Base-by-base conservation (phyloP, 192 early-diverging fungal species). In the Ambispora gerdemannii region DNA sequence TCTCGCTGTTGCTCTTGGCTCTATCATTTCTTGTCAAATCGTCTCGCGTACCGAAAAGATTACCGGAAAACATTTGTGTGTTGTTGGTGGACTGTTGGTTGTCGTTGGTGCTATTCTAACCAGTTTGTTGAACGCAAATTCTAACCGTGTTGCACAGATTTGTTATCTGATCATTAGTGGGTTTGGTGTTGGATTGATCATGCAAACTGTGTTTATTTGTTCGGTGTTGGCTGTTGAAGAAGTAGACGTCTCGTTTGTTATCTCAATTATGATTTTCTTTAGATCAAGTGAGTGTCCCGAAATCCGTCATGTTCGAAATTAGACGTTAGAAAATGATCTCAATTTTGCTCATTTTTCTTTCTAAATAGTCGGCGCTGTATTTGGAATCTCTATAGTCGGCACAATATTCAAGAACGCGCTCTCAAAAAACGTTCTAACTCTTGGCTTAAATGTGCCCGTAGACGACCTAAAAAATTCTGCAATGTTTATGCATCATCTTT, bases 131-230 rank as follows among this genome's bases (percentile, higher is more conserved):
- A 55, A 76, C 35, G 80, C 75, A 20, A 68, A 75, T 17, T 74
- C 83, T 10, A 77, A 50, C 25, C 71, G 67, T 1, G 87, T 80
- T 20, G 67, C 81, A 74, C 76, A 82, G 38, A 83, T 88, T 68
- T 81, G 87, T 13, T 90, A 80, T 63, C 68, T 93, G 60, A 67
- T 94, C 11, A 71, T 93, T 53, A 31, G 83, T 34, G 94, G 93
- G 2, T 30, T 88, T 24, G 96, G 96, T 8, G 60, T 89, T 25
- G 94, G 96, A 34, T 63, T 78, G 25, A 83, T 86, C 62, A 79
- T 94, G 51, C 92, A 92, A 73, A 84, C 84, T 2, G 77, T 86
- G n/a, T 76, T 86, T 34, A 77, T 93, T 4, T 83, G 83, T n/a
- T 80, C 83, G 33, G 93, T 95, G 73, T 80, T 87, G 2, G 73